Conservation (phyloP, 176 grass and related monocot species). For the Eleusine indica region DNA sequence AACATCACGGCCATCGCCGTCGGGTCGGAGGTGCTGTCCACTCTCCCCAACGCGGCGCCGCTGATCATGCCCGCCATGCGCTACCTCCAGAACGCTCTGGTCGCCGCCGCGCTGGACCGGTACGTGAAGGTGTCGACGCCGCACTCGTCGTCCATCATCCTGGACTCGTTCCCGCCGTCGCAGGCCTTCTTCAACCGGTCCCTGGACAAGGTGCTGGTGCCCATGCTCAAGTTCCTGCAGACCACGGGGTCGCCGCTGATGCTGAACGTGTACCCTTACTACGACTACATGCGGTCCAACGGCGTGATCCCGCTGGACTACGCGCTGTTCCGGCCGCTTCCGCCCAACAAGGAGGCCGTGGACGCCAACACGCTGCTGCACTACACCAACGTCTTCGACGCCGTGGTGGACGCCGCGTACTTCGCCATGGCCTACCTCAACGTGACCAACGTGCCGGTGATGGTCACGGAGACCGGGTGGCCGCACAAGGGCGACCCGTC, state of each 20-base stretch:
- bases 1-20: slow-evolving; percentile 94
- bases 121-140: slow-evolving; percentile 87
- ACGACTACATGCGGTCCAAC: slow-evolving; percentile 98
- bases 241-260: slow-evolving; percentile 76
- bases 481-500: slow-evolving; percentile 91
- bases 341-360: slow-evolving; percentile 95
- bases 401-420: slow-evolving; percentile 88
- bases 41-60: slow-evolving; percentile 71
- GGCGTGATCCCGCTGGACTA: slow-evolving; percentile 95
- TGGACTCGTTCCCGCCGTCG: slow-evolving; percentile 94
- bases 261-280: slow-evolving; percentile 98
- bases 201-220: slow-evolving; percentile 60
- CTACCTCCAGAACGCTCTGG: slow-evolving; percentile 90
- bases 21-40: slow-evolving; percentile 84
- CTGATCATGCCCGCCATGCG: slow-evolving; percentile 76
- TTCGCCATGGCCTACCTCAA: slow-evolving; percentile 96
- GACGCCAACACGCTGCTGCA: slow-evolving; percentile 96
- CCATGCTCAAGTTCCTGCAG: slow-evolving; percentile 84
- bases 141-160: slow-evolving; percentile 94
- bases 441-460: slow-evolving; percentile 83
- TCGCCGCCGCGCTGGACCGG: slow-evolving; percentile 82
- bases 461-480: slow-evolving; percentile 94
- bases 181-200: slow-evolving; percentile 99
- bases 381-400: slow-evolving; percentile 98
- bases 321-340: slow-evolving; percentile 84